phyloP scores from a whole-genome alignment of 257 asterid genomes.

The Salvia hispanica region DNA sequence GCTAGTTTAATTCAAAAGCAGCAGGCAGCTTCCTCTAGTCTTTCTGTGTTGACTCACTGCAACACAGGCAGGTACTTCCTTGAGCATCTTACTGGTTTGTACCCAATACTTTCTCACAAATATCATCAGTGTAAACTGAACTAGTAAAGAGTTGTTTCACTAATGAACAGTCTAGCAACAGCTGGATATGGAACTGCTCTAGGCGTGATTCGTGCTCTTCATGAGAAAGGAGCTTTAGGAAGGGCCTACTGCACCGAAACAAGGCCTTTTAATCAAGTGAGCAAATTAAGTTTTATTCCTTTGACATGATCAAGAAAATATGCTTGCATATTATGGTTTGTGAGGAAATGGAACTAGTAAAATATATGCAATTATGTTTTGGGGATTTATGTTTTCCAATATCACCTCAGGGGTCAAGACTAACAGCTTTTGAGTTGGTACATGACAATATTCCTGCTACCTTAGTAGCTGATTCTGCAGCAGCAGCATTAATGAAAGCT shows the following conservation, averaged over 20 bases:
- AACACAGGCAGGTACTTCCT: conserved; percentile 84
- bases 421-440: conserved; percentile 93
- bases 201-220: conserved; percentile 91
- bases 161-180: conserved; percentile 73
- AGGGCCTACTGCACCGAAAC: conserved; percentile 96
- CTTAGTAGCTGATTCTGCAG: conserved; percentile 94
- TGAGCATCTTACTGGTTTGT: neutral
- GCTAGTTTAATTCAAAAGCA: conserved; percentile 61
- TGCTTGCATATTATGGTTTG: conserved; percentile 9
- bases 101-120: conserved; percentile 14
- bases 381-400: conserved; percentile 18
- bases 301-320: conserved; percentile 2
- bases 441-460: conserved; percentile 92
- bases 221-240: conserved; percentile 66
- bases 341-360: conserved; percentile 2
- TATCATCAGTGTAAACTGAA: neutral
- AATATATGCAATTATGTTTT: conserved; percentile 8
- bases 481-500: conserved; percentile 87
- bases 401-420: conserved; percentile 79
- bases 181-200: conserved; percentile 99
- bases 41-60: conserved; percentile 91
- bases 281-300: conserved; percentile 20
- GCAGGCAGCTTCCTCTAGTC: conserved; percentile 42
- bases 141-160: conserved; percentile 21
- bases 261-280: conserved; percentile 95